Evolutionary conservation across 176 grass and related monocot species (phyloP).

Genomic region (Secale cereale): DNA sequence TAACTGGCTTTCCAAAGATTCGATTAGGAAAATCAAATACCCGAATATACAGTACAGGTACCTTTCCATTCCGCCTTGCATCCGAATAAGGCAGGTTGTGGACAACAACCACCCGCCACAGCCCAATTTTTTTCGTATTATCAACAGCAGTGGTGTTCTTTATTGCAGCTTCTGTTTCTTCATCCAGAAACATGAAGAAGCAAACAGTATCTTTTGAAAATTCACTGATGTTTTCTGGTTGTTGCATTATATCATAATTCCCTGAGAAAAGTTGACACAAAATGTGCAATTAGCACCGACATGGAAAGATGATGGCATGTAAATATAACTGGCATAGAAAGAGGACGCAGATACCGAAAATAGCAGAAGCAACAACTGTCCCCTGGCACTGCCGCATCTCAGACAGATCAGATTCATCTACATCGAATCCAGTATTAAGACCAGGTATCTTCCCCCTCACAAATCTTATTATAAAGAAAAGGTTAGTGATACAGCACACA

Average conservation of each 20-base stretch:
- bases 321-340: conserved; percentile 14
- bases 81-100: conserved; percentile 86
- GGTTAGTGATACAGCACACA: conserved; percentile 17
- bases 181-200: conserved; percentile 99
- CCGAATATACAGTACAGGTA: conserved; percentile 13
- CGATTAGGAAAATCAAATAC: conserved; percentile 22
- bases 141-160: conserved; percentile 65
- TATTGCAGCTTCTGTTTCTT: conserved; percentile 80
- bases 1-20: neutral
- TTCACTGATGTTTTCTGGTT: conserved; percentile 81
- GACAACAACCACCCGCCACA: conserved; percentile 86
- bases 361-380: conserved; percentile 86
- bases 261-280: conserved; percentile 47
- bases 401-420: conserved; percentile 84
- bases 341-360: conserved; percentile 71
- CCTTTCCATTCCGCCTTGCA: conserved; percentile 95
- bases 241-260: conserved; percentile 98
- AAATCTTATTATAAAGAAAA: conserved; percentile 60
- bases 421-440: conserved; percentile 81
- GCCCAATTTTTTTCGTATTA: conserved; percentile 57
- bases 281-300: conserved; percentile 16
- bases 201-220: conserved; percentile 75
- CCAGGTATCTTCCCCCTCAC: conserved; percentile 81
- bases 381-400: conserved; percentile 78
- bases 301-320: neutral